Evolutionary conservation across 1,284 basidiomycete genomes (phyloP).

Genomic region (Cutaneotrichosporon arboriforme): DNA sequence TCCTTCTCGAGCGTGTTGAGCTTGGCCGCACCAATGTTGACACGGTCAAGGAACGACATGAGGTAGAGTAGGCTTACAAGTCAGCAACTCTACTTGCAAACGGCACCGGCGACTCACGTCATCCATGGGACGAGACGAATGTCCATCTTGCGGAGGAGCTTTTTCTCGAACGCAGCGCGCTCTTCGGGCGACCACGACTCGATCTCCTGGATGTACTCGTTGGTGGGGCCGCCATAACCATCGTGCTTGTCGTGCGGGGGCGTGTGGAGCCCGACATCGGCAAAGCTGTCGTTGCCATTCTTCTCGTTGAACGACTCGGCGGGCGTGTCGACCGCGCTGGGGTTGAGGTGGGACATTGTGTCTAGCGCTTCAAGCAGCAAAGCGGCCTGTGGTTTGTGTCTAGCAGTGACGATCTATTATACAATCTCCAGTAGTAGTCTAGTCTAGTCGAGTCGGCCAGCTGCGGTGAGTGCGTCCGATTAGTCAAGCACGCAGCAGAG

Average conservation of each 20-base stretch:
- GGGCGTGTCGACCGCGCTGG: no score
- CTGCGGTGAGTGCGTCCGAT: no score
- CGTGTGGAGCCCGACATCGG: neutral
- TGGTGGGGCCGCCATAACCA: neutral
- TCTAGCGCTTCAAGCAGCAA: no score
- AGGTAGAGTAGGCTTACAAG: slow-evolving; percentile 36
- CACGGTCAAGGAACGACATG: slow-evolving; percentile 51
- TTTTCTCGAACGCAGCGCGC: slow-evolving; percentile 35
- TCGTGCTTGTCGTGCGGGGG: neutral
- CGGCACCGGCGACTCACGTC: slow-evolving; percentile 33
- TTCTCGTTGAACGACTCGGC: no score
- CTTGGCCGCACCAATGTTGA: slow-evolving; percentile 49
- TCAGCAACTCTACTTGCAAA: neutral
- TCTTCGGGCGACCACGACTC: slow-evolving; percentile 36
- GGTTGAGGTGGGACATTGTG: no score
- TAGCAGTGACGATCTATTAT: no score
- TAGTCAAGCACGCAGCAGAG: no score
- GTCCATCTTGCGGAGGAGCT: slow-evolving; percentile 45
- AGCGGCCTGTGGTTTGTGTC: no score
- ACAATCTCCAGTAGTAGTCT: no score
- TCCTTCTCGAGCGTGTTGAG: slow-evolving; percentile 43
- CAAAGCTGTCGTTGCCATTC: no score
- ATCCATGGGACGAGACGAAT: slow-evolving; percentile 45
- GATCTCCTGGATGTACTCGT: slow-evolving; percentile 19
- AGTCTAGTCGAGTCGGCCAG: no score